phyloP scores from a whole-genome alignment of 2,329 filamentous ascomycete genomes.

The Fusarium humuli region DNA sequence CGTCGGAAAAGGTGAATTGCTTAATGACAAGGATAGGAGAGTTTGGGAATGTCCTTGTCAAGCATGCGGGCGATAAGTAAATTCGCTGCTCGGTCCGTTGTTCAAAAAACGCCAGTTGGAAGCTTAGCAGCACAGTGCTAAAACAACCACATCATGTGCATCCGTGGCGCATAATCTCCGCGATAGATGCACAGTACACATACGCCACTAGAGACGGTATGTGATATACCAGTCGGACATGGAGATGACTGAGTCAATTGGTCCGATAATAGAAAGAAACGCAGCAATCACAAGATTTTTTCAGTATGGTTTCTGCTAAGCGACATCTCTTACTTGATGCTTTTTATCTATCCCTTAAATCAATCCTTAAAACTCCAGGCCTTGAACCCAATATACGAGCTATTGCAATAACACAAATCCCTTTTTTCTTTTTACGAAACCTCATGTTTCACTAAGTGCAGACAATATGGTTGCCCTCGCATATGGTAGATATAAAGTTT shows the following conservation, averaged over 20 bases:
- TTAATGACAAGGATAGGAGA: conserved; percentile 5
- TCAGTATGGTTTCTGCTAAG: background rate
- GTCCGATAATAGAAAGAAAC: background rate
- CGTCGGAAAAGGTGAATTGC: background rate
- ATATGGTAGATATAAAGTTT: background rate
- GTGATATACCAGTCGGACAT: conserved; percentile 25
- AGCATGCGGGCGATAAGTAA: conserved; percentile 19
- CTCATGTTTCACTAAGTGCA: conserved; percentile 7
- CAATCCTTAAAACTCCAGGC: conserved; percentile 43
- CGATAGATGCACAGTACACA: conserved; percentile 32
- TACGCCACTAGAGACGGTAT: conserved; percentile 19
- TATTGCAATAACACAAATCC: conserved; percentile 27
- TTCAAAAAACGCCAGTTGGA: conserved; percentile 45
- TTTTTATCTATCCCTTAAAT: conserved; percentile 45
- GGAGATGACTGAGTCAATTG: conserved; percentile 12
- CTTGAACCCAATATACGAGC: conserved; percentile 33
- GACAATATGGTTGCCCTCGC: background rate
- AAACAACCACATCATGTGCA: background rate
- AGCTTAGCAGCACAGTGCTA: conserved; percentile 44
- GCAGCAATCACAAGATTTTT: conserved; percentile 1
- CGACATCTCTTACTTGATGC: conserved; percentile 19
- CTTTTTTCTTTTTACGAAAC: conserved; percentile 6
- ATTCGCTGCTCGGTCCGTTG: conserved; percentile 20
- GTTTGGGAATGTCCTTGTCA: conserved; percentile 8
- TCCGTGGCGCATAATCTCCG: background rate